Percentiles rank a stretch among this genome's conserved stretches.
phyloP scores from a whole-genome alignment of 352 stramenopile genomes.

The Plasmopara muralis region DNA sequence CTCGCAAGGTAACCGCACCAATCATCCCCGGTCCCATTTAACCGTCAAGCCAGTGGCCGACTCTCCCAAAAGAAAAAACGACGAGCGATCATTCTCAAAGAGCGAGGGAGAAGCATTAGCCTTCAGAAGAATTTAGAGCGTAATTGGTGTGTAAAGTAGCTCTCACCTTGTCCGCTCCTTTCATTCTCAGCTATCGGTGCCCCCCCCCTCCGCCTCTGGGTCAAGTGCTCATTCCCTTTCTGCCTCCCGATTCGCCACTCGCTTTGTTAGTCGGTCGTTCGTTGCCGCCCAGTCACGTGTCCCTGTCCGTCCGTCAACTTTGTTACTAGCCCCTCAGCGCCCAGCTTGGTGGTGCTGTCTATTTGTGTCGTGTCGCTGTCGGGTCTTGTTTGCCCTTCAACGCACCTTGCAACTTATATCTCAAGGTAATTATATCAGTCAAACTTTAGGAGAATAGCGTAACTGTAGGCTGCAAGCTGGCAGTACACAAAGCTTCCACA shows the following conservation, averaged over 20 bases:
- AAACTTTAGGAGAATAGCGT: constrained; percentile 8
- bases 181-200: constrained; percentile 1
- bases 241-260: constrained; percentile 20
- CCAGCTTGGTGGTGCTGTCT: constrained; percentile 7
- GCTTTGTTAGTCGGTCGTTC: constrained; percentile 6
- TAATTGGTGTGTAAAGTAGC: constrained; percentile 8
- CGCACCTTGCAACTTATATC: constrained; percentile 12
- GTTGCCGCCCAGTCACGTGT: constrained; percentile 11
- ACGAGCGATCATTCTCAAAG: constrained; percentile 21
- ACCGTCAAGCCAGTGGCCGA: constrained; percentile 27
- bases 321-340: constrained; percentile 4
- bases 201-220: neutral
- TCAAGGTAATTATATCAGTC: constrained; percentile 26
- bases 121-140: constrained; percentile 8
- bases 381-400: constrained; percentile 2
- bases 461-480: constrained; percentile 1
- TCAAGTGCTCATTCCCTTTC: constrained; percentile 14
- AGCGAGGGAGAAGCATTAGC: constrained; percentile 9
- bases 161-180: neutral
- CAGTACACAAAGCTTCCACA: constrained; percentile 3
- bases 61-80: constrained; percentile 13
- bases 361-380: constrained; percentile 6
- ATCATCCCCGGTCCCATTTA: constrained; percentile 7
- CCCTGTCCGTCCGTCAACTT: constrained; percentile 8
- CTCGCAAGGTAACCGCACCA: constrained; percentile 21